Evolutionary conservation across 345 rosid genomes (phyloP).

Genomic region (Isatis tinctoria): DNA sequence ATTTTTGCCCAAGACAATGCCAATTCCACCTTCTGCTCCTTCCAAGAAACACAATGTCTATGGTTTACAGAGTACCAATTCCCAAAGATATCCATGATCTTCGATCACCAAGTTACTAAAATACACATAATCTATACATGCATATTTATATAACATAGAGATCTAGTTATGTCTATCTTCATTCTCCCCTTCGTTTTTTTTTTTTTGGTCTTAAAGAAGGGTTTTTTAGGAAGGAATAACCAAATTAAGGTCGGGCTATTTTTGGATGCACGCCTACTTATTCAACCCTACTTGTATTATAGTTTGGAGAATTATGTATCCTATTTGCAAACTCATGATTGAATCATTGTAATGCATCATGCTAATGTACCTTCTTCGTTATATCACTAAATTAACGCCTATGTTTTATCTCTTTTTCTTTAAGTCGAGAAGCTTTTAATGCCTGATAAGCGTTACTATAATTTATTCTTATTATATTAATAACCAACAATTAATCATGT

Average conservation of each 20-base stretch:
- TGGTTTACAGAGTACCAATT: constrained; percentile 38
- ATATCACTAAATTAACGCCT: neutral
- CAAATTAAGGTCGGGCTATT: constrained; percentile 24
- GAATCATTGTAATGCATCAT: constrained; percentile 13
- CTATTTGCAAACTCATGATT: constrained; percentile 12
- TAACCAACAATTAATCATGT: neutral
- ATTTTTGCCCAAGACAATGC: constrained; percentile 54
- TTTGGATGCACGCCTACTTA: constrained; percentile 29
- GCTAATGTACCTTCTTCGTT: constrained; percentile 4
- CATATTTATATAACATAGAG: neutral
- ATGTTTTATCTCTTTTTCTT: neutral
- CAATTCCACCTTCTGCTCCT: constrained; percentile 68
- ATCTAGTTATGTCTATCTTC: constrained; percentile 13
- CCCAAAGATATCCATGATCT: constrained; percentile 37
- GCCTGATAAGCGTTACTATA: neutral
- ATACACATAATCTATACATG: neutral
- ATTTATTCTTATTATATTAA: neutral
- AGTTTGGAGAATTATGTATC: constrained; percentile 13
- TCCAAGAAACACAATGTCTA: constrained; percentile 58
- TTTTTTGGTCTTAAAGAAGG: neutral
- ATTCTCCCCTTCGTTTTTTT: neutral
- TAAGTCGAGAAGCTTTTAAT: neutral
- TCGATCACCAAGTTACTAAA: neutral
- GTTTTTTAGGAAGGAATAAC: constrained; percentile 6
- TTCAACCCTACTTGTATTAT: constrained; percentile 20